phyloP scores from a whole-genome alignment of 2,329 filamentous ascomycete species.

The Venturiaceae sp. region DNA sequence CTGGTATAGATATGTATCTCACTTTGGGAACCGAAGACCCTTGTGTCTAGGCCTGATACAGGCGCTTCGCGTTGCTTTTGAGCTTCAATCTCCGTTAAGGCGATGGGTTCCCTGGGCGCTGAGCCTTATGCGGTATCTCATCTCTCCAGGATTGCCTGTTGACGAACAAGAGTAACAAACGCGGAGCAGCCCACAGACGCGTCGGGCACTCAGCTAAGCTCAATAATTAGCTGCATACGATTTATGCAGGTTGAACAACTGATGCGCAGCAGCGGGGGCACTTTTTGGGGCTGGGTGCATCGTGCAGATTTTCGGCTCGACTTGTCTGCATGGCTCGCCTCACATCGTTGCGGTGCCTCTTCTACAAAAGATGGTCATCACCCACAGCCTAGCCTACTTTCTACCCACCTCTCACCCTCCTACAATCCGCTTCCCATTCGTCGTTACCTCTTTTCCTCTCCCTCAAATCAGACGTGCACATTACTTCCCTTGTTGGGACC shows the following conservation, averaged over 20 bases:
- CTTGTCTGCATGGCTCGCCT: neutral
- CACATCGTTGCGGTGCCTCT: neutral
- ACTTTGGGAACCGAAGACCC: neutral
- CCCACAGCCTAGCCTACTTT: constrained; percentile 13
- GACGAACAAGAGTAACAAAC: neutral
- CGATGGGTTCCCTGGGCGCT: neutral
- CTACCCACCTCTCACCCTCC: constrained; percentile 31
- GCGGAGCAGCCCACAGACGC: constrained; percentile 2
- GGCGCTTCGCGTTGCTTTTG: neutral
- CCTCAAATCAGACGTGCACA: constrained; percentile 27
- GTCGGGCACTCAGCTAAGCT: neutral
- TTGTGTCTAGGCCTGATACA: neutral
- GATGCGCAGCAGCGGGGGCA: constrained; percentile 1
- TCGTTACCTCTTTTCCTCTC: constrained; percentile 24
- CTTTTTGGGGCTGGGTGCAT: constrained; percentile 3
- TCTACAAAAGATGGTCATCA: constrained; percentile 6
- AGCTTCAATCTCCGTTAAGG: neutral
- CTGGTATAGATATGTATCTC: neutral
- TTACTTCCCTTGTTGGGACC: constrained; percentile 19
- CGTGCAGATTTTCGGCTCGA: neutral
- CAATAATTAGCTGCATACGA: constrained; percentile 5
- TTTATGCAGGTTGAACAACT: constrained; percentile 2
- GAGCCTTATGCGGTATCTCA: neutral
- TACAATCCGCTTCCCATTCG: constrained; percentile 32
- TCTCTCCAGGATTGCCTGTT: neutral